Evolutionary conservation across 305 asterid species (phyloP).

Genomic region (Rubia balearica): DNA sequence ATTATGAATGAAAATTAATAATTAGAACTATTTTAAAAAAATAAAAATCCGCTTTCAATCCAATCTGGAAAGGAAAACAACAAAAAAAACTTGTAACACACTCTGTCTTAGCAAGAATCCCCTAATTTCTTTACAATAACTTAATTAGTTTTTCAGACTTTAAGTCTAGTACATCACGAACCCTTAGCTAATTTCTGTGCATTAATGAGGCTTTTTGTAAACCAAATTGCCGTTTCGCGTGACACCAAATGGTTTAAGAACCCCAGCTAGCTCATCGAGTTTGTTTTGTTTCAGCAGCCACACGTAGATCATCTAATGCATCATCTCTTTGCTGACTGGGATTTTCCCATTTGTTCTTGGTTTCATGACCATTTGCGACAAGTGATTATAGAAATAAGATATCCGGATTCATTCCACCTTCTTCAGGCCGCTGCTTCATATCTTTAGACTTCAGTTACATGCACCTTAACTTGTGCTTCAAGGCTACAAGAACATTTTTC

Average conservation of each 20-base stretch:
- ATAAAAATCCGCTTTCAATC: slow-evolving; percentile 4
- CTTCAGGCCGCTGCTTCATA: slow-evolving; percentile 21
- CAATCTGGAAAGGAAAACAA: slow-evolving; percentile 4
- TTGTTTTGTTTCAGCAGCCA: slow-evolving; percentile 80
- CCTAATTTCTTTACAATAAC: slow-evolving; percentile 10
- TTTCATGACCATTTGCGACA: slow-evolving; percentile 30
- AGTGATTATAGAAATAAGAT: slow-evolving; percentile 20
- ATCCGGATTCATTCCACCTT: slow-evolving; percentile 24
- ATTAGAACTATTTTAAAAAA: no score
- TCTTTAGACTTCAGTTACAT: not conserved
- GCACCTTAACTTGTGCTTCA: slow-evolving; percentile 19
- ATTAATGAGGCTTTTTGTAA: slow-evolving; percentile 70
- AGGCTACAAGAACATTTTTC: slow-evolving; percentile 18
- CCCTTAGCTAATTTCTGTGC: slow-evolving; percentile 57
- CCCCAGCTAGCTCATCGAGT: slow-evolving; percentile 81
- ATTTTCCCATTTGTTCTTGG: slow-evolving; percentile 35
- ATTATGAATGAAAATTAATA: no score
- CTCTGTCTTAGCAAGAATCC: no score
- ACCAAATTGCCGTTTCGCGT: slow-evolving; percentile 92
- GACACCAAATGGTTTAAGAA: slow-evolving; percentile 85
- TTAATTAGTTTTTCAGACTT: not conserved
- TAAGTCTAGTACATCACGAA: slow-evolving; percentile 27
- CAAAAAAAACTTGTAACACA: not conserved
- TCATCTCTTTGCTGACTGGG: slow-evolving; percentile 66
- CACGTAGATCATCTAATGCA: slow-evolving; percentile 89